Evolutionary conservation across 139 green algal species (phyloP), one percentile per base, ranked within the genome.

Genomic region (Coelastrella sp.): DNA sequence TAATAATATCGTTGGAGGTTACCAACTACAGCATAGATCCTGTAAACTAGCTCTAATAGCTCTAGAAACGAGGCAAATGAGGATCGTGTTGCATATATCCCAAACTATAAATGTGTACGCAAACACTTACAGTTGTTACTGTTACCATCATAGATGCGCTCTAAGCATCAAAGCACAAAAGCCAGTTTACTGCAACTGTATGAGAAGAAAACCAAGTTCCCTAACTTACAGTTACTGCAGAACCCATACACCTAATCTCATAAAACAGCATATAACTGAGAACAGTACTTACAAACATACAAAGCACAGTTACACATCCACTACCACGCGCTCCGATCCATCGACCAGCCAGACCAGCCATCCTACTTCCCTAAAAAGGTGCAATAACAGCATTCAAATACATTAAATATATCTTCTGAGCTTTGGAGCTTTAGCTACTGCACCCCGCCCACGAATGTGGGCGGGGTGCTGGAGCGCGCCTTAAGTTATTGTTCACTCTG

Each of bases 61-160:
- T 69, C 43, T 45, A 53, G 62, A 86, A 86, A 82, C 91, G 91
- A 57, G 91, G 87, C 63, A 92, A 76, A 81, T 94, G 91, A 40
- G 91, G 89, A 85, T 93, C 91, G 48, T 69, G 59, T 63, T 73
- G 85, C 89, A 94, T 94, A 73, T 94, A 94, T 35, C 84, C 89
- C 51, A 90, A 84, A 81, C 86, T 91, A 91, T 94, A 94, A 62
- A 94, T 43, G 85, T 94, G 91, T 27, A 94, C 91, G 79, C 93
- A 81, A 79, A 74, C 92, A 78, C 91, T 94, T 41, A 94, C 89
- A 43, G 79, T 87, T 69, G 83, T 92, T 48, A 94, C 79, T 60
- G 93, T 90, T 69, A 94, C 69, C 45, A 92, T 82, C 88, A 94
- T 94, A 27, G 92, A 88, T 53, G 89, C 86, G 53, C 88, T 94